Evolutionary conservation across 1,284 basidiomycete genomes (phyloP).

Genomic region (Melampsora americana): DNA sequence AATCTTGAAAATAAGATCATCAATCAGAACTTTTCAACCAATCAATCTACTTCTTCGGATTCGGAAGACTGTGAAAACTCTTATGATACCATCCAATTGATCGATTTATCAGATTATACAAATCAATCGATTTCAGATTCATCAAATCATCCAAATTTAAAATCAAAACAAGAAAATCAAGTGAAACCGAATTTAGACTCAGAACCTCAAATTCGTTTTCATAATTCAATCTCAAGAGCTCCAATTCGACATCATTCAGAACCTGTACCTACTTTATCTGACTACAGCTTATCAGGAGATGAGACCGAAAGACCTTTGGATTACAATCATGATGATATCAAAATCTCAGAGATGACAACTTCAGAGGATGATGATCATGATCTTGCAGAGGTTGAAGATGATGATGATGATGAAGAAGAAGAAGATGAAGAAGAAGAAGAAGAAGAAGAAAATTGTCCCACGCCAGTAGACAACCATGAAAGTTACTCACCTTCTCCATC

Average conservation of each 20-base stretch:
- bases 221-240: background rate
- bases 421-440: background rate
- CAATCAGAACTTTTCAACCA: background rate
- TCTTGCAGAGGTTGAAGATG: background rate
- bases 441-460: background rate
- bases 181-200: too few species aligned
- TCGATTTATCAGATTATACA: background rate
- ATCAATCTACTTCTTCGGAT: background rate
- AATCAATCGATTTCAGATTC: background rate
- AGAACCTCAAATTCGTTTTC: background rate
- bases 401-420: background rate
- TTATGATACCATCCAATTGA: background rate
- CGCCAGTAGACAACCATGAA: conserved; percentile 2
- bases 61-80: background rate
- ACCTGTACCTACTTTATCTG: conserved; percentile 1
- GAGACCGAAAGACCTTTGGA: background rate
- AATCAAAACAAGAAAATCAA: background rate
- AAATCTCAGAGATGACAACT: background rate
- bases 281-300: background rate
- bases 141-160: background rate
- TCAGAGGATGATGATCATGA: conserved; percentile 1
- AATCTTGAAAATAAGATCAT: too few species aligned
- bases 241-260: background rate
- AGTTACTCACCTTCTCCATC: background rate
- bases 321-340: background rate